Evolutionary conservation across 2,329 filamentous ascomycete species (phyloP).

Genomic region (Paracamarosporium sp.): DNA sequence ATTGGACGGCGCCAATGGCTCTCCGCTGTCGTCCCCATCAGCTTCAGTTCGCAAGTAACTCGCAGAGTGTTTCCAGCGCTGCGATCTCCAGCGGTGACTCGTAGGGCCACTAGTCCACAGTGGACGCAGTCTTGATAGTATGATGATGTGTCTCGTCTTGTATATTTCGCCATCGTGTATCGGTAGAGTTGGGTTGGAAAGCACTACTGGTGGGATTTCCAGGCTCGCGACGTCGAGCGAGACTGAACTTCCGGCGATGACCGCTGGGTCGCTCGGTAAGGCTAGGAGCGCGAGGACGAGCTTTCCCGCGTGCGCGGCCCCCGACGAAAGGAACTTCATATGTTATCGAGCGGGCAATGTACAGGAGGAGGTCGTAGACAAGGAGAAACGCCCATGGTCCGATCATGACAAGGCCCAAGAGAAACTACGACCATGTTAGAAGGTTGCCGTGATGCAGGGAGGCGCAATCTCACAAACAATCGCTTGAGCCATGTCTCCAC

Average conservation of each 20-base stretch:
- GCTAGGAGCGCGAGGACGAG: constrained; percentile 67
- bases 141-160: constrained; percentile 24
- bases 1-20: not conserved
- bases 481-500: constrained; percentile 69
- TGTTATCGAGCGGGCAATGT: constrained; percentile 63
- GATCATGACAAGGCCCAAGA: constrained; percentile 66
- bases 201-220: constrained; percentile 27
- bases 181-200: constrained; percentile 24
- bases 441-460: constrained; percentile 1
- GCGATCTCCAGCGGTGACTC: not conserved
- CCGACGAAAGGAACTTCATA: constrained; percentile 68
- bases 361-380: constrained; percentile 69
- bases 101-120: not conserved
- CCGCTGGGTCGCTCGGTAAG: constrained; percentile 64
- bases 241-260: constrained; percentile 52
- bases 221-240: constrained; percentile 39
- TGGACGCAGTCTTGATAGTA: not conserved
- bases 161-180: constrained; percentile 35
- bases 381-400: constrained; percentile 67
- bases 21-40: not conserved
- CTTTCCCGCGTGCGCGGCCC: constrained; percentile 65
- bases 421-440: constrained; percentile 55
- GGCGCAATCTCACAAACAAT: constrained; percentile 61
- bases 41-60: not conserved
- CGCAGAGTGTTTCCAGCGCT: not conserved